These are phyloP conservation scores for Phaffomyces opuntiae DNA, from an alignment of 805 yeast genomes.

Conservation along the genomic window DNA sequence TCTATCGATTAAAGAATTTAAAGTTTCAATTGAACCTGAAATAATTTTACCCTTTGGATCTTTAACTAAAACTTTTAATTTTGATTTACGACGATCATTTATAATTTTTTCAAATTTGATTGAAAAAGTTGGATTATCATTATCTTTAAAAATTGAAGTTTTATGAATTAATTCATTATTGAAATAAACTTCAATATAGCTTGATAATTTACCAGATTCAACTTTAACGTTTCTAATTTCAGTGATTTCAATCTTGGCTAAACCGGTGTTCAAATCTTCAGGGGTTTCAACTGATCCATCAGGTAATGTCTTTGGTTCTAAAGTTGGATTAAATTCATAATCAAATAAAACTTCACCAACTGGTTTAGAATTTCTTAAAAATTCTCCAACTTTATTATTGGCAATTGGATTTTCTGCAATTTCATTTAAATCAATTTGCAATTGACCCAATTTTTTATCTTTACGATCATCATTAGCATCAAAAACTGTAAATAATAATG, in stretches of 20 bases:
- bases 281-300: conserved; percentile 84
- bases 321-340: conserved; percentile 68
- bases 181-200: conserved; percentile 67
- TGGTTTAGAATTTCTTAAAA: conserved; percentile 76
- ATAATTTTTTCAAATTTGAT: conserved; percentile 60
- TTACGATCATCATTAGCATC: conserved; percentile 78
- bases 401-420: conserved; percentile 48
- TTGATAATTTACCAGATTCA: conserved; percentile 43
- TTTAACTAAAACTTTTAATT: conserved; percentile 58
- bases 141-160: conserved; percentile 52
- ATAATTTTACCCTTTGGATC: conserved; percentile 52
- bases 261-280: conserved; percentile 93
- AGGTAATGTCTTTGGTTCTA: conserved; percentile 48
- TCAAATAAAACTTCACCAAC: conserved; percentile 72
- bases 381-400: conserved; percentile 42
- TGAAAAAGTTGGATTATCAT: conserved; percentile 63
- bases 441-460: conserved; percentile 75
- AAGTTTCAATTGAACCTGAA: conserved; percentile 51
- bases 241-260: conserved; percentile 58
- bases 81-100: conserved; percentile 63
- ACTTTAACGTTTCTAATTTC: conserved; percentile 45
- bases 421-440: conserved; percentile 65
- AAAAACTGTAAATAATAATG: conserved; percentile 60
- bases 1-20: conserved; percentile 62
- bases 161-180: conserved; percentile 53